Conservation (phyloP, 2,329 filamentous ascomycete genomes). For the Colletotrichum lini region DNA sequence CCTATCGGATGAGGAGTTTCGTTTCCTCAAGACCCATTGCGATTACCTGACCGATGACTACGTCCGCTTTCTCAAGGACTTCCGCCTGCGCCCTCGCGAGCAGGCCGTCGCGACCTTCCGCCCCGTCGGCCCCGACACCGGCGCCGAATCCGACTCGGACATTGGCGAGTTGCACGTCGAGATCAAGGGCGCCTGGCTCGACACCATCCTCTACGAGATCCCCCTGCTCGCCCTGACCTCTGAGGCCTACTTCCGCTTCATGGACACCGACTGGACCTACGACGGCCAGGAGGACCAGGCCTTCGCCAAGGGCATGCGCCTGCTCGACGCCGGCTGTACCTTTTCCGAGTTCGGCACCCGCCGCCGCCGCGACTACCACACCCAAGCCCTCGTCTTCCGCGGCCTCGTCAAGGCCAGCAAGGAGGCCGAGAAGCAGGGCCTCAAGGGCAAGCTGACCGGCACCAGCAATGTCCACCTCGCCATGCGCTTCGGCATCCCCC, state of each 20-base stretch:
- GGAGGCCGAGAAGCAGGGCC: slow-evolving; percentile 75
- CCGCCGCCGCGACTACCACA: slow-evolving; percentile 92
- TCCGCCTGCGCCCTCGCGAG: slow-evolving; percentile 84
- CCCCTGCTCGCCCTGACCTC: slow-evolving; percentile 92
- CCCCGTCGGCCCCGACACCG: slow-evolving; percentile 68
- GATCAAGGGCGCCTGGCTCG: slow-evolving; percentile 88
- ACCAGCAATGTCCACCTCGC: slow-evolving; percentile 98
- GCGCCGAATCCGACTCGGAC: slow-evolving; percentile 74
- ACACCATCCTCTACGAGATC: slow-evolving; percentile 98
- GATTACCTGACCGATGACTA: slow-evolving; percentile 85
- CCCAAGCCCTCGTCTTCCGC: slow-evolving; percentile 90
- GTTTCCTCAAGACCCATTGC: slow-evolving; percentile 84
- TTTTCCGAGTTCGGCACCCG: slow-evolving; percentile 96
- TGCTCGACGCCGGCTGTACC: slow-evolving; percentile 87
- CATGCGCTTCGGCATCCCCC: slow-evolving; percentile 88
- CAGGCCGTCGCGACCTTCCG: slow-evolving; percentile 82
- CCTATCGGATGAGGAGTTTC: slow-evolving; percentile 83
- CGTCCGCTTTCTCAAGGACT: slow-evolving; percentile 84
- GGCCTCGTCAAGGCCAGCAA: slow-evolving; percentile 86
- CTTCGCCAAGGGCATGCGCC: slow-evolving; percentile 81
- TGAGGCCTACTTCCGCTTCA: slow-evolving; percentile 97
- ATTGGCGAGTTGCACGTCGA: slow-evolving; percentile 83
- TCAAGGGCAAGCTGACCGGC: slow-evolving; percentile 82
- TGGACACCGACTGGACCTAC: slow-evolving; percentile 93
- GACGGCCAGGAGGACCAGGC: slow-evolving; percentile 89